Conservation (phyloP, 192 early-diverging fungal genomes). For the Coemansia sp. region DNA sequence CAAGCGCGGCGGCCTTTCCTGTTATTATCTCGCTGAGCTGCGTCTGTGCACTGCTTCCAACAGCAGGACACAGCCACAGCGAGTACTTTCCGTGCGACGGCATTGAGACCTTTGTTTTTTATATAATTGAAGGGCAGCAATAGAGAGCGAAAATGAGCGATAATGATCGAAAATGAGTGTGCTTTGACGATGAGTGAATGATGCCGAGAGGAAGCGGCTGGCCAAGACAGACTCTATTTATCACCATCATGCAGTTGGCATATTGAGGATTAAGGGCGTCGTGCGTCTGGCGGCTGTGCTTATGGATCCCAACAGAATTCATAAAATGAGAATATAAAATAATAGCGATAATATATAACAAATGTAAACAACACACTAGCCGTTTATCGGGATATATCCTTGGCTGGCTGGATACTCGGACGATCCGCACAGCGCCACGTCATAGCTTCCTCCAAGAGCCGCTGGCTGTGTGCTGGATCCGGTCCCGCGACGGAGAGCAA, state of each 20-base stretch:
- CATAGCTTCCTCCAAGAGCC: neutral
- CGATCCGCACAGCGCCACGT: constrained; percentile 4
- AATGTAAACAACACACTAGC: neutral
- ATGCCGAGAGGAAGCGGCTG: too few species aligned
- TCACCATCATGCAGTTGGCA: neutral
- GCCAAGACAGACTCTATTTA: too few species aligned
- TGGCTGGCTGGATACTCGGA: neutral
- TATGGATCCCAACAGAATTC: neutral
- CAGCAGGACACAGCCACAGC: constrained; percentile 44
- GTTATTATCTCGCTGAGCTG: constrained; percentile 13
- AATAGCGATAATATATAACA: neutral
- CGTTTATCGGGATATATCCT: neutral
- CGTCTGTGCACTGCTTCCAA: neutral
- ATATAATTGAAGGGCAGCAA: too few species aligned
- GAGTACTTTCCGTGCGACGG: constrained; percentile 23
- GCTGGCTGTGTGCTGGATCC: neutral
- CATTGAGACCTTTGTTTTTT: neutral
- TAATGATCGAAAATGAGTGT: too few species aligned
- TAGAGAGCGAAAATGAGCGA: too few species aligned
- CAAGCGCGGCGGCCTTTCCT: constrained; percentile 10
- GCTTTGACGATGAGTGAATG: too few species aligned
- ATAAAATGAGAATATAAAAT: neutral
- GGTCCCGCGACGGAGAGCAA: neutral
- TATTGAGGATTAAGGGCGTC: too few species aligned
- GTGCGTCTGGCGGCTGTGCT: neutral